Conservation (phyloP, 331 rosid genomes). For the Malus hybrid region DNA sequence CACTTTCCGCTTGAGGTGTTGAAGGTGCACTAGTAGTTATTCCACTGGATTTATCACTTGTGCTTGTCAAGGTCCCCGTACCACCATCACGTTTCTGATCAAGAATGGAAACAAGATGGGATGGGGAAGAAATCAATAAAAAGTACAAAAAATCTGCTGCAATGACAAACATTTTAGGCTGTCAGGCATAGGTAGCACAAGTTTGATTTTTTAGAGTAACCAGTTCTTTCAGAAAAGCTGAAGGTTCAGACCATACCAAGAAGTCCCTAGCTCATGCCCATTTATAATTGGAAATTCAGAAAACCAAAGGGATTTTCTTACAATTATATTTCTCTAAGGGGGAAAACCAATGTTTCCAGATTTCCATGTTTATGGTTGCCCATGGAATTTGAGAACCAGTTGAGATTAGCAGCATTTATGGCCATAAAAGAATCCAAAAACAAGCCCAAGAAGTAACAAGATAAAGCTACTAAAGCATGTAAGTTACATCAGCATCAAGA, state of each 20-base stretch:
- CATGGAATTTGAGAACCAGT: background rate
- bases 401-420: background rate
- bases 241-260: background rate
- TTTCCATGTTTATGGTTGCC: background rate
- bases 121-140: conserved; percentile 10
- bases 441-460: background rate
- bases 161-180: background rate
- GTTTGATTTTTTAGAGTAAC: background rate
- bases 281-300: background rate
- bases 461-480: background rate
- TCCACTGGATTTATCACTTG: conserved; percentile 89
- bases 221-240: background rate
- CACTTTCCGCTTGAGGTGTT: conserved; percentile 81
- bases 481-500: background rate
- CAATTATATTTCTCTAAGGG: background rate
- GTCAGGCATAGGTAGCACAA: background rate
- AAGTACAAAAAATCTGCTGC: background rate
- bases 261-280: background rate
- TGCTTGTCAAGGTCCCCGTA: conserved; percentile 42
- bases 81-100: conserved; percentile 89
- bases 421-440: background rate
- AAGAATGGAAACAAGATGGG: conserved; percentile 14
- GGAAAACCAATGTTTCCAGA: background rate
- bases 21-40: conserved; percentile 82
- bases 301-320: background rate